Conservation (phyloP, 208 protist species). For the Wallacemonas collosoma region DNA sequence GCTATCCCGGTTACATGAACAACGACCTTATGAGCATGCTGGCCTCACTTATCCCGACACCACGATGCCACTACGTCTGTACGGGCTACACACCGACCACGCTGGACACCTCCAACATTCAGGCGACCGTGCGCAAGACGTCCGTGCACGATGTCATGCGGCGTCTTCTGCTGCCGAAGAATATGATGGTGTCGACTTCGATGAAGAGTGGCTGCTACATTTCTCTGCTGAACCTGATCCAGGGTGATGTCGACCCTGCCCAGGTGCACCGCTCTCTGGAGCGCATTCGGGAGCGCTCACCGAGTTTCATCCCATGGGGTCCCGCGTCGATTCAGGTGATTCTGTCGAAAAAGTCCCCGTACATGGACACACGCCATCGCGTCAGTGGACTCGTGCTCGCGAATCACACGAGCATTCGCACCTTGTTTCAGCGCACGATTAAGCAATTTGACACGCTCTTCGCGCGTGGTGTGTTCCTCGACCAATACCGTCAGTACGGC, state of each 20-base stretch:
- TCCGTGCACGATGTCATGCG: conserved; percentile 99
- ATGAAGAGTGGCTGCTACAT: conserved; percentile 98
- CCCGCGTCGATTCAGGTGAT: conserved; percentile 96
- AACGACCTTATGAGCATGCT: conserved; percentile 98
- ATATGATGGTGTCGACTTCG: conserved; percentile 96
- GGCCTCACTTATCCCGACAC: conserved; percentile 99
- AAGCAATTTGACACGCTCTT: conserved; percentile 95
- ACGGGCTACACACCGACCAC: conserved; percentile 99
- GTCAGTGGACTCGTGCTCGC: conserved; percentile 99
- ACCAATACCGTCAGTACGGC: conserved; percentile 93
- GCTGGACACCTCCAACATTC: conserved; percentile 86
- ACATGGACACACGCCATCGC: conserved; percentile 95
- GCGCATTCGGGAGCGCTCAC: conserved; percentile 97
- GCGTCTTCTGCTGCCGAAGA: conserved; percentile 98
- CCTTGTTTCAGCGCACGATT: conserved; percentile 92
- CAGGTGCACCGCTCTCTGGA: conserved; percentile 99
- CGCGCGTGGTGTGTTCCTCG: conserved; percentile 93
- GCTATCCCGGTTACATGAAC: conserved; percentile 99
- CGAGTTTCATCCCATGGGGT: conserved; percentile 99
- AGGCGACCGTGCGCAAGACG: conserved; percentile 97
- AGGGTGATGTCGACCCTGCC: conserved; percentile 98
- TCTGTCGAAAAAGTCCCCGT: conserved; percentile 96
- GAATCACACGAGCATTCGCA: conserved; percentile 98
- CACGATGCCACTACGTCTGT: conserved; percentile 99
- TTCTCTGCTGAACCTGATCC: conserved; percentile 99